phyloP scores from a whole-genome alignment of 345 rosid genomes.

The Eucalyptus guilfoylei region DNA sequence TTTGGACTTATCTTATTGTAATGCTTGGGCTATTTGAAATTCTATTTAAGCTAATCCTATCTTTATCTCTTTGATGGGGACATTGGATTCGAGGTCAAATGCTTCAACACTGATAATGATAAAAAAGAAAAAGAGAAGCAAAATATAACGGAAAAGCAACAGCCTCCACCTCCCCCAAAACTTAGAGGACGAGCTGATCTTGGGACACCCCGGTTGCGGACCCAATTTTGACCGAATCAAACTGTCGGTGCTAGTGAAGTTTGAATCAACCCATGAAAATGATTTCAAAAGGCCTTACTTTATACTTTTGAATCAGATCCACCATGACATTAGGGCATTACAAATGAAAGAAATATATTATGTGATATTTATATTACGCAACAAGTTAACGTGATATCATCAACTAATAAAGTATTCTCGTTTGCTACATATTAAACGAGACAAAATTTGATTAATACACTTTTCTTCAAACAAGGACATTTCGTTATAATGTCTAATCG shows the following conservation, averaged over 20 bases:
- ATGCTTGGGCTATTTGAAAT: neutral
- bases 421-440: neutral
- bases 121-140: neutral
- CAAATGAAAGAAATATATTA: neutral
- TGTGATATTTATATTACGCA: fast-evolving
- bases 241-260: neutral
- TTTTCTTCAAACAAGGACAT: neutral
- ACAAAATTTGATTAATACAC: neutral
- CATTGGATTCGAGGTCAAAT: neutral
- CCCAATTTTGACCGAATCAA: neutral
- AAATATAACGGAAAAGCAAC: neutral
- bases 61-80: neutral
- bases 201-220: neutral
- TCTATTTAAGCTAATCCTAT: neutral
- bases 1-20: neutral
- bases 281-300: neutral
- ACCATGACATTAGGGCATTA: neutral
- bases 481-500: neutral
- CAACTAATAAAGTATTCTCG: fast-evolving
- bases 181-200: neutral
- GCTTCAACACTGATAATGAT: neutral
- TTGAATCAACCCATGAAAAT: neutral
- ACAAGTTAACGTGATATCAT: fast-evolving
- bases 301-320: neutral
- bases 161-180: neutral